These are phyloP conservation scores for Polychaeton citri DNA, from an alignment of 2,329 filamentous ascomycete genomes.

Conservation along the genomic window DNA sequence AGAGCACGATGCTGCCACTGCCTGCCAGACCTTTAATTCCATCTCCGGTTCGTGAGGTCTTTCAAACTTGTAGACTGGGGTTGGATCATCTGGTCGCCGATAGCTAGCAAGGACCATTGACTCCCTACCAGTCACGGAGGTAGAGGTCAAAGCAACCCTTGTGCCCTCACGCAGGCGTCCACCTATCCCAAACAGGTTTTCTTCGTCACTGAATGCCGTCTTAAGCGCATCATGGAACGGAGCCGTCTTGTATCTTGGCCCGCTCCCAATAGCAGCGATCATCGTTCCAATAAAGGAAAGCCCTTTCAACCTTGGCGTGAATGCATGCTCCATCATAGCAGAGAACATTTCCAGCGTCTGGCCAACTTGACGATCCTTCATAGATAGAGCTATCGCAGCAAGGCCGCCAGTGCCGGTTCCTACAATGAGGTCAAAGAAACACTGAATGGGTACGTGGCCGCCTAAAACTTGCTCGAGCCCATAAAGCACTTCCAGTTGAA, in stretches of 20 bases:
- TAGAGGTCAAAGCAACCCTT: slow-evolving; percentile 32
- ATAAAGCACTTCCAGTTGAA: slow-evolving; percentile 30
- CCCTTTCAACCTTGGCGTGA: slow-evolving; percentile 25
- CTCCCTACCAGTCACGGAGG: slow-evolving; percentile 25
- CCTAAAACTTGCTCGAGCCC: slow-evolving; percentile 28
- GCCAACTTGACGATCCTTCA: slow-evolving; percentile 25
- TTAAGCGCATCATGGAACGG: slow-evolving; percentile 24
- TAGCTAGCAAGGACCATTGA: slow-evolving; percentile 34
- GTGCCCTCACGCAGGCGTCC: slow-evolving; percentile 11
- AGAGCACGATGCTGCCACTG: slow-evolving; percentile 37
- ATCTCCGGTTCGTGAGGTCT: slow-evolving; percentile 23
- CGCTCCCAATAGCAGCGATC: slow-evolving; percentile 14
- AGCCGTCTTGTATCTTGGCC: slow-evolving; percentile 21
- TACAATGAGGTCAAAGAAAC: slow-evolving; percentile 38
- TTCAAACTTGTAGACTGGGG: slow-evolving; percentile 25
- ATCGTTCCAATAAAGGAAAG: slow-evolving; percentile 22
- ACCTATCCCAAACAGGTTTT: slow-evolving; percentile 14
- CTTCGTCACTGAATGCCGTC: slow-evolving; percentile 24
- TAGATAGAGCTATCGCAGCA: slow-evolving; percentile 29
- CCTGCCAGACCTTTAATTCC: slow-evolving; percentile 39
- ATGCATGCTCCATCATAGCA: slow-evolving; percentile 27
- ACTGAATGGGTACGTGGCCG: slow-evolving; percentile 26
- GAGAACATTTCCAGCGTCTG: slow-evolving; percentile 28
- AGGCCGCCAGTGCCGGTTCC: slow-evolving; percentile 34
- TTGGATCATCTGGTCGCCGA: slow-evolving; percentile 20